Evolutionary conservation across 257 asterid species (phyloP).

Genomic region (Parsonsia alboflavescens): DNA sequence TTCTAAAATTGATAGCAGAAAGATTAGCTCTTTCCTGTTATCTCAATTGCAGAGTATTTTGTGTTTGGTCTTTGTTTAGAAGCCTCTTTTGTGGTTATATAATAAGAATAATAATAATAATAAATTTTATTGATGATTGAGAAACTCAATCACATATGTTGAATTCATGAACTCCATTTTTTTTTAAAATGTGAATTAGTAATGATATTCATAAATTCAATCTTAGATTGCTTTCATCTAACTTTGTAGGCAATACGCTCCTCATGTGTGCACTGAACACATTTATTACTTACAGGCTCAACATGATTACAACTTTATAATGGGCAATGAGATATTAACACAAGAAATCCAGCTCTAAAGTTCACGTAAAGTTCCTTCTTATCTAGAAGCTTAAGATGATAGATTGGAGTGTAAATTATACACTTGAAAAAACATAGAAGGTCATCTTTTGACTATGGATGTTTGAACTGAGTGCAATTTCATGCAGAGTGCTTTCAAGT

Average conservation of each 20-base stretch:
- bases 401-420: background rate
- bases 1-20: background rate
- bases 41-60: background rate
- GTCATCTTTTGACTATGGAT: background rate
- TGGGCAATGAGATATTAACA: too few species aligned
- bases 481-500: background rate
- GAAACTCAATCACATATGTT: background rate
- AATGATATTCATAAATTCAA: background rate
- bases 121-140: background rate
- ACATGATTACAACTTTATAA: too few species aligned
- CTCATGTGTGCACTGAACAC: too few species aligned
- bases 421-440: background rate
- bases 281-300: too few species aligned
- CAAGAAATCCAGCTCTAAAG: too few species aligned
- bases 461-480: background rate
- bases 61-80: background rate
- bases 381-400: background rate
- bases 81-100: background rate
- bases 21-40: background rate
- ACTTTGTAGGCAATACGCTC: background rate
- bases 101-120: too few species aligned
- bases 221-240: background rate
- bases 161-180: background rate
- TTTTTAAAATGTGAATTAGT: background rate
- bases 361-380: too few species aligned